Evolutionary conservation across 495 filamentous ascomycete genomes (phyloP).

Genomic region (Schizothecium vesticola): DNA sequence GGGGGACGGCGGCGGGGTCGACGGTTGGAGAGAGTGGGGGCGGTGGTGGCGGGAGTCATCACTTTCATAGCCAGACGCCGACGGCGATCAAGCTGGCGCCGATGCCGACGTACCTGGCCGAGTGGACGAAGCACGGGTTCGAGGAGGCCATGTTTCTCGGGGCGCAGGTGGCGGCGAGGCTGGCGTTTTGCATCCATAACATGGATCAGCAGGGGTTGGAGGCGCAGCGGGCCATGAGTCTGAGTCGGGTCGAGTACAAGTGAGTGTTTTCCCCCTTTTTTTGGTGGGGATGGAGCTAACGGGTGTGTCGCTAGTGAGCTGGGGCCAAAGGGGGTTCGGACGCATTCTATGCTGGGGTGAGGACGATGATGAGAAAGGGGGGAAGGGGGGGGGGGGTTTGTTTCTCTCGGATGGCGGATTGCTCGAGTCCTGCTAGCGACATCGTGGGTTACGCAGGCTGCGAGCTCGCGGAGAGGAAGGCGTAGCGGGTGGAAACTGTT

Average conservation of each 20-base stretch:
- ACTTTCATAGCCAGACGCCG: slow-evolving; percentile 85
- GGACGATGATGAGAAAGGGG: background rate
- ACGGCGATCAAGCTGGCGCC: slow-evolving; percentile 74
- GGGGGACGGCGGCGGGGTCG: slow-evolving; percentile 32
- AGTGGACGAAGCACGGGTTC: slow-evolving; percentile 83
- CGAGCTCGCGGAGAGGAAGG: background rate
- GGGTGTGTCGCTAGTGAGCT: slow-evolving; percentile 30
- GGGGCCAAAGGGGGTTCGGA: slow-evolving; percentile 39
- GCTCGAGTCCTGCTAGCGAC: background rate
- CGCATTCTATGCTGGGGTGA: slow-evolving; percentile 38
- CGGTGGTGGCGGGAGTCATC: slow-evolving; percentile 40
- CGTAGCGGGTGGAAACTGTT: background rate
- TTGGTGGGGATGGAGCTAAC: background rate
- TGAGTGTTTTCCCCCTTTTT: slow-evolving; percentile 30
- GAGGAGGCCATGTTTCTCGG: slow-evolving; percentile 79
- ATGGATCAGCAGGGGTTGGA: slow-evolving; percentile 37
- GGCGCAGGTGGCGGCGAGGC: slow-evolving; percentile 69
- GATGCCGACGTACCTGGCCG: slow-evolving; percentile 82
- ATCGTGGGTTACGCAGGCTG: background rate
- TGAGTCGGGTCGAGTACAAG: slow-evolving; percentile 46
- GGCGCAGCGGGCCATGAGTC: slow-evolving; percentile 38
- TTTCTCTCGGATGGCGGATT: background rate
- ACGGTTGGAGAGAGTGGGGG: slow-evolving; percentile 27
- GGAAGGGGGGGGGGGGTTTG: background rate
- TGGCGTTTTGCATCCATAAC: slow-evolving; percentile 57